Percentiles rank a stretch among this genome's conserved stretches.
These are phyloP conservation scores for Allium sativum DNA, from an alignment of 106 monocot genomes.

Conservation along the genomic window DNA sequence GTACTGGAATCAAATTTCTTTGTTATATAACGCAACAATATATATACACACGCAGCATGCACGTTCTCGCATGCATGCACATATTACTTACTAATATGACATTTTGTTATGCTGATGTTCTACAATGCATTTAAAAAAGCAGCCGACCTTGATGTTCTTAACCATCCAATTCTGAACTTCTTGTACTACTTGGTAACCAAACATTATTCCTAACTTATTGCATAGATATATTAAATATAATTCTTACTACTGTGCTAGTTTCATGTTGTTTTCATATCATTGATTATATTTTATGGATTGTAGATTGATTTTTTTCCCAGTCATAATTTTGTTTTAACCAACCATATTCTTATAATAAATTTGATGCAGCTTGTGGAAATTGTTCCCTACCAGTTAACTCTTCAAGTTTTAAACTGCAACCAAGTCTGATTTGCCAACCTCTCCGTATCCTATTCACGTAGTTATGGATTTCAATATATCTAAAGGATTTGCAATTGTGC, in stretches of 20 bases:
- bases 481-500: no score
- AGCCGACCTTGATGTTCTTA: slow-evolving; percentile 68
- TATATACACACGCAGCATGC: no score
- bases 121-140: slow-evolving; percentile 72
- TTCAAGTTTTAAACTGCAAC: no score
- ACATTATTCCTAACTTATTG: background rate
- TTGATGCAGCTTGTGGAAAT: slow-evolving; percentile 16
- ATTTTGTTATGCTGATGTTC: slow-evolving; percentile 43
- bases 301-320: background rate
- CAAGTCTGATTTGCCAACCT: no score
- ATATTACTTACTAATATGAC: background rate
- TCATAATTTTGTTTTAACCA: background rate
- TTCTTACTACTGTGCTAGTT: no score
- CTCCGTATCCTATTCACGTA: no score
- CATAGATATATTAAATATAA: background rate
- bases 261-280: background rate
- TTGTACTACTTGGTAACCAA: slow-evolving; percentile 64
- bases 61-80: no score
- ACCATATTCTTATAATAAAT: background rate
- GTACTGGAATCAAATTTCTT: no score
- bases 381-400: slow-evolving; percentile 15
- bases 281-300: background rate
- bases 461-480: no score
- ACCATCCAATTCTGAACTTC: slow-evolving; percentile 84
- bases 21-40: no score